Percentiles rank a stretch among this genome's conserved stretches.
phyloP scores from a whole-genome alignment of 805 yeast species.

The Cyberlindnera maritima region DNA sequence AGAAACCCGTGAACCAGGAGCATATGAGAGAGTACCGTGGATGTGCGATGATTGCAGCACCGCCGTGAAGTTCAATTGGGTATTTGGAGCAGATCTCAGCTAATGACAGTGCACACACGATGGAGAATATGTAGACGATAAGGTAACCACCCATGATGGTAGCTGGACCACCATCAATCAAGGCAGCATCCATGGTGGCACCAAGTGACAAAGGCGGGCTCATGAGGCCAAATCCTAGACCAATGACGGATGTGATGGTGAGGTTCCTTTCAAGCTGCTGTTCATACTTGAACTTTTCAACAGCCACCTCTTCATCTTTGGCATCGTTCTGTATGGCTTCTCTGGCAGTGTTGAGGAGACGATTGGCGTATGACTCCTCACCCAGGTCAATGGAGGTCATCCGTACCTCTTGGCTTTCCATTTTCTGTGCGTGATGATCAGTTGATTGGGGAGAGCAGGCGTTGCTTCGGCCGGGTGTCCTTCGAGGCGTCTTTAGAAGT shows the following conservation, averaged over 20 bases:
- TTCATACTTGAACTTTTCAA: constrained; percentile 72
- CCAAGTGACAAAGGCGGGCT: constrained; percentile 80
- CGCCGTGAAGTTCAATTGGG: constrained; percentile 76
- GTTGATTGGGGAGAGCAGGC: no score
- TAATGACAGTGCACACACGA: constrained; percentile 65
- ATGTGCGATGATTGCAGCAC: constrained; percentile 67
- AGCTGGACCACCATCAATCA: constrained; percentile 74
- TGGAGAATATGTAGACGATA: constrained; percentile 58
- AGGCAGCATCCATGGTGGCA: constrained; percentile 66
- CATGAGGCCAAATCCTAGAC: constrained; percentile 78
- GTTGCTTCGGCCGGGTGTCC: no score
- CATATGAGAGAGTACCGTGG: constrained; percentile 52
- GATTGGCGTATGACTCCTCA: constrained; percentile 11
- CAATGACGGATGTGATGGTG: constrained; percentile 68
- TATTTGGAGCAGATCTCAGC: constrained; percentile 77
- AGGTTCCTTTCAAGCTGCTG: constrained; percentile 68
- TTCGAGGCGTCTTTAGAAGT: no score
- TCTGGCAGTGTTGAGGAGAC: constrained; percentile 20
- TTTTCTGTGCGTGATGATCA: background rate
- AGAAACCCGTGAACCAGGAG: constrained; percentile 82
- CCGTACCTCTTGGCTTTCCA: constrained; percentile 7
- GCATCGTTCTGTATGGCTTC: constrained; percentile 26
- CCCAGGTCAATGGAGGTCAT: constrained; percentile 6
- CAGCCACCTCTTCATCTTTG: constrained; percentile 36
- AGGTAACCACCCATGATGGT: constrained; percentile 77